Evolutionary conservation across 2,329 filamentous ascomycete genomes (phyloP).

Genomic region (Penicillium concentricum): DNA sequence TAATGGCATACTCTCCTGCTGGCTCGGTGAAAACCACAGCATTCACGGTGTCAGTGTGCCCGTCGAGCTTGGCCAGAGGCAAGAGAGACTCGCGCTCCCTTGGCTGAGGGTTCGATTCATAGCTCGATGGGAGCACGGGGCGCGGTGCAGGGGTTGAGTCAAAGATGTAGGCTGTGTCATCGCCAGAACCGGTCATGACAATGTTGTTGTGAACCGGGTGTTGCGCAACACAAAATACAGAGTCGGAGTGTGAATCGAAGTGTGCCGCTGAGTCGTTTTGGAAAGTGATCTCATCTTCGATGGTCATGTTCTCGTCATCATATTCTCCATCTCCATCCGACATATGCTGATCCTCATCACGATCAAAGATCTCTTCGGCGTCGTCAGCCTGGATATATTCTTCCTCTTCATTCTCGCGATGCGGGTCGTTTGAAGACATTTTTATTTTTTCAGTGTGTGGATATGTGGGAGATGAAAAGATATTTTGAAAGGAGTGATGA

Average conservation of each 20-base stretch:
- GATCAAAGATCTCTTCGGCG: slow-evolving; percentile 71
- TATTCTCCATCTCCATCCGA: slow-evolving; percentile 67
- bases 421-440: slow-evolving; percentile 39
- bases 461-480: background rate
- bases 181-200: slow-evolving; percentile 81
- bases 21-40: slow-evolving; percentile 81
- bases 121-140: slow-evolving; percentile 74
- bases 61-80: slow-evolving; percentile 73
- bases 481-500: background rate
- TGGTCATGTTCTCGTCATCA: slow-evolving; percentile 52
- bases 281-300: slow-evolving; percentile 62
- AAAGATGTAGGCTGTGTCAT: slow-evolving; percentile 84
- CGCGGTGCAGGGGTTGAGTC: slow-evolving; percentile 64
- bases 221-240: slow-evolving; percentile 91
- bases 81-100: slow-evolving; percentile 61
- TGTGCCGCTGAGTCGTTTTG: slow-evolving; percentile 92
- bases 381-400: slow-evolving; percentile 76
- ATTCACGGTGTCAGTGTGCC: slow-evolving; percentile 89
- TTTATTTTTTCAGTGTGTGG: slow-evolving; percentile 1
- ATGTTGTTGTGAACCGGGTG: slow-evolving; percentile 77
- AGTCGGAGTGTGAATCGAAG: slow-evolving; percentile 87
- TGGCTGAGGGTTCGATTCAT: slow-evolving; percentile 64
- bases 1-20: slow-evolving; percentile 78
- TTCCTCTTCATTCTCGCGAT: slow-evolving; percentile 60
- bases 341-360: slow-evolving; percentile 68